Evolutionary conservation across 1,139 yeast species (phyloP).

Genomic region (Martiniozyma asiatica): DNA sequence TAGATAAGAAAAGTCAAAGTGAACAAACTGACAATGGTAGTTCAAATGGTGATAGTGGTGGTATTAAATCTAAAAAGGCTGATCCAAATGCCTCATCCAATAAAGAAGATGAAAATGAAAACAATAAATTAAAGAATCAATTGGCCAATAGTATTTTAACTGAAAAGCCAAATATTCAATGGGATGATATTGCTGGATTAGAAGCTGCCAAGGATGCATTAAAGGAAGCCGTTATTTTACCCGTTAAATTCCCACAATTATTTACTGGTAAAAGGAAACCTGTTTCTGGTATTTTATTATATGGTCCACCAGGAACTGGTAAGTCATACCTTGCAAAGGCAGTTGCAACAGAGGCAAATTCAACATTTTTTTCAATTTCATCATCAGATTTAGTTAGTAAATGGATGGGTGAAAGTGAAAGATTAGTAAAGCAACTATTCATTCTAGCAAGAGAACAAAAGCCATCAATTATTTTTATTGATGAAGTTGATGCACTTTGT

Average conservation of each 20-base stretch:
- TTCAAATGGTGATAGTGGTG: conserved; percentile 38
- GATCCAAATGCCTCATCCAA: conserved; percentile 30
- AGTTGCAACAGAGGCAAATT: conserved; percentile 96
- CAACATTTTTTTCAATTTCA: conserved; percentile 90
- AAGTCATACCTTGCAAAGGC: conserved; percentile 95
- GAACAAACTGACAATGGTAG: conserved; percentile 40
- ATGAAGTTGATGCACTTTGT: conserved; percentile 95
- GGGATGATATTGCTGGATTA: conserved; percentile 96
- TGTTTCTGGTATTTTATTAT: conserved; percentile 77
- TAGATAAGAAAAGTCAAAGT: conserved; percentile 50
- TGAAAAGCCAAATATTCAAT: conserved; percentile 84
- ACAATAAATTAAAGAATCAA: conserved; percentile 83
- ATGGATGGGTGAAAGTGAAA: conserved; percentile 99
- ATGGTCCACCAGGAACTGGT: conserved; percentile 99
- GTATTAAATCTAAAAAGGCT: conserved; percentile 47
- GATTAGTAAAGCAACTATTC: conserved; percentile 87
- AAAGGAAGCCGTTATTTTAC: conserved; percentile 93
- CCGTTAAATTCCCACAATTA: conserved; percentile 87
- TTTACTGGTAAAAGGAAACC: conserved; percentile 94
- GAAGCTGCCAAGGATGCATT: conserved; percentile 93
- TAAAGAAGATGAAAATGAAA: conserved; percentile 72
- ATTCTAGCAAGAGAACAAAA: conserved; percentile 93
- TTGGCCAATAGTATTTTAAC: conserved; percentile 84
- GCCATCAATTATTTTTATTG: conserved; percentile 91
- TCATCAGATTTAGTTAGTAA: conserved; percentile 91